phyloP scores from a whole-genome alignment of 352 stramenopile species.

The Phytophthora nicotianae region DNA sequence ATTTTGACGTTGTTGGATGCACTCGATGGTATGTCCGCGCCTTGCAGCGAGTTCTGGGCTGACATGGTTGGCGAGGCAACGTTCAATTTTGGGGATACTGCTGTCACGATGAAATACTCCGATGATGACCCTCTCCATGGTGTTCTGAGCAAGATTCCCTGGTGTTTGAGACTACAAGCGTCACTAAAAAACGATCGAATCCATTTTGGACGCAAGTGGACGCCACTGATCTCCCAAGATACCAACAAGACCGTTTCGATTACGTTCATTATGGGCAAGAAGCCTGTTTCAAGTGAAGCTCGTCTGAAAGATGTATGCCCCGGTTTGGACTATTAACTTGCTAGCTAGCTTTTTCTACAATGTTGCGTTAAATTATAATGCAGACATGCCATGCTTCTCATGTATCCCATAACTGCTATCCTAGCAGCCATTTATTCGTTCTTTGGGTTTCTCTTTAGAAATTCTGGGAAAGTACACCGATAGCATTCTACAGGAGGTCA shows the following conservation, averaged over 20 bases:
- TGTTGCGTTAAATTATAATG: not conserved
- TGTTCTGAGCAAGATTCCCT: conserved; percentile 37
- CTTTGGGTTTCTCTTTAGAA: not conserved
- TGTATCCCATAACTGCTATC: not conserved
- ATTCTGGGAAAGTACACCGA: conserved; percentile 41
- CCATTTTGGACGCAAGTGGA: conserved; percentile 46
- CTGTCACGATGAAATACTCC: conserved; percentile 32
- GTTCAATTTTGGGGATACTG: conserved; percentile 11
- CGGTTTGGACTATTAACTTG: conserved; percentile 5
- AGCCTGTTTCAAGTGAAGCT: conserved; percentile 11
- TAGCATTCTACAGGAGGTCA: conserved; percentile 21
- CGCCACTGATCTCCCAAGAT: conserved; percentile 1
- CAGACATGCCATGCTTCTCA: not conserved
- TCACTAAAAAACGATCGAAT: conserved; percentile 18
- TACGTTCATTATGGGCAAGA: conserved; percentile 15
- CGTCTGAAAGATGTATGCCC: conserved; percentile 19
- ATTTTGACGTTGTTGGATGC: conserved; percentile 44
- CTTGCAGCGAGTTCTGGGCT: conserved; percentile 20
- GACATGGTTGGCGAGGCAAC: not conserved
- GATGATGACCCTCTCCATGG: conserved; percentile 47
- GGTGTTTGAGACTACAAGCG: conserved; percentile 33
- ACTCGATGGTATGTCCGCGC: conserved; percentile 46
- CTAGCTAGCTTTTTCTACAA: not conserved
- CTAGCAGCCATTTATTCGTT: not conserved
- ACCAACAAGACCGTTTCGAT: conserved; percentile 6